Percentiles rank a stretch among this genome's conserved stretches.
phyloP scores from a whole-genome alignment of 2,329 filamentous ascomycete genomes.

The Trichoderma afroharzianum region DNA sequence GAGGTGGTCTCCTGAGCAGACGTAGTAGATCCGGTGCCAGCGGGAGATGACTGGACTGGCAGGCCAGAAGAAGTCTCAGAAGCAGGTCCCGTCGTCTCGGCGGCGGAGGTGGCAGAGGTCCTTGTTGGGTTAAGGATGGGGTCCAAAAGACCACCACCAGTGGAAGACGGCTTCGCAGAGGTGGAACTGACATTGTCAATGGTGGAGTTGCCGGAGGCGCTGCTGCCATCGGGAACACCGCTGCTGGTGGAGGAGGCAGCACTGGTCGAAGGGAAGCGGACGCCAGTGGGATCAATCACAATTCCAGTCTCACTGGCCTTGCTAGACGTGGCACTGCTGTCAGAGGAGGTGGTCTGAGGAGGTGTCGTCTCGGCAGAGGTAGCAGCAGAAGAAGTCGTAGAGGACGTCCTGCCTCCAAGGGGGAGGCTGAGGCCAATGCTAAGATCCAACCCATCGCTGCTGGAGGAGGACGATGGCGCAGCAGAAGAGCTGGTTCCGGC shows the following conservation, averaged over 20 bases:
- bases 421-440: not conserved
- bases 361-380: not conserved
- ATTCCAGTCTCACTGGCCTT: slow-evolving; percentile 20
- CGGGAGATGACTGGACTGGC: slow-evolving; percentile 6
- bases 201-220: not conserved
- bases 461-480: not conserved
- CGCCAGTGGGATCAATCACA: slow-evolving; percentile 29
- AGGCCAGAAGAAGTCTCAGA: slow-evolving; percentile 4
- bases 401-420: not conserved
- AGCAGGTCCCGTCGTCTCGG: not conserved
- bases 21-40: not conserved
- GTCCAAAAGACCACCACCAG: slow-evolving; percentile 22
- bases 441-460: not conserved
- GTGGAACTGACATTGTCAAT: not conserved
- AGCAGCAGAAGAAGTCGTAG: not conserved
- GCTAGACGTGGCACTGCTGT: not conserved
- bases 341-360: slow-evolving; percentile 24
- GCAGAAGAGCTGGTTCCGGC: not conserved
- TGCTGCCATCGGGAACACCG: not conserved
- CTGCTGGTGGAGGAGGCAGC: not conserved
- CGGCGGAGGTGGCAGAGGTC: slow-evolving; percentile 9
- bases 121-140: slow-evolving; percentile 22
- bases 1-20: slow-evolving; percentile 16
- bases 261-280: slow-evolving; percentile 18
- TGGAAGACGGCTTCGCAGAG: not conserved